These are phyloP conservation scores for Colletotrichum sp. DNA, from an alignment of 2,329 filamentous ascomycete genomes.

Conservation along the genomic window DNA sequence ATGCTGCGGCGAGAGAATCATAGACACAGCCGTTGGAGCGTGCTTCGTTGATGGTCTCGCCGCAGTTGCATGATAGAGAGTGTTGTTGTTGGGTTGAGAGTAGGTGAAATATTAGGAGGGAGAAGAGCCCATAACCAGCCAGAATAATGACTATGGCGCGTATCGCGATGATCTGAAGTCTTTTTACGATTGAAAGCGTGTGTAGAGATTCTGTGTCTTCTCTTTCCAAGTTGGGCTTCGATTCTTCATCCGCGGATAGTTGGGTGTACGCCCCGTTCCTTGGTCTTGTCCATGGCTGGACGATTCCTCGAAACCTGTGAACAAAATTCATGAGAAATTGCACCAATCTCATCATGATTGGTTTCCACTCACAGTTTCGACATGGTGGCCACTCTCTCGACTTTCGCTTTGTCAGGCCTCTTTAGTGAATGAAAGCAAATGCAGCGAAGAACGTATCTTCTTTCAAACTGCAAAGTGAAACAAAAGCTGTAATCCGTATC, in stretches of 20 bases:
- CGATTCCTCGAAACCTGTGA: not conserved
- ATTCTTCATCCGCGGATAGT: not conserved
- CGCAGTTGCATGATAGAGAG: conserved; percentile 32
- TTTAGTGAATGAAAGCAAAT: accelerated
- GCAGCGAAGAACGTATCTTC: accelerated
- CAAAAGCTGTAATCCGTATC: not conserved
- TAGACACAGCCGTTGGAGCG: conserved; percentile 31
- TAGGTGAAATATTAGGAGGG: not conserved
- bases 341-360: accelerated
- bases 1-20: conserved; percentile 36
- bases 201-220: accelerated
- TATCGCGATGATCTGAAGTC: no score
- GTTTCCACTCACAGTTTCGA: not conserved
- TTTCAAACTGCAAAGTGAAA: accelerated
- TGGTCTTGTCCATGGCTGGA: not conserved
- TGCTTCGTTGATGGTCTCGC: conserved; percentile 31
- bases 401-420: not conserved
- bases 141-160: not conserved
- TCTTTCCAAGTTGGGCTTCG: accelerated
- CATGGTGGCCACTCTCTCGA: accelerated
- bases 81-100: not conserved
- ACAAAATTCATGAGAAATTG: accelerated
- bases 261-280: not conserved
- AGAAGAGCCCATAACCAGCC: not conserved
- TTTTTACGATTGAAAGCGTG: not conserved